Conservation (phyloP, 129 eudicot genomes). For the Helianthus tuberosus region DNA sequence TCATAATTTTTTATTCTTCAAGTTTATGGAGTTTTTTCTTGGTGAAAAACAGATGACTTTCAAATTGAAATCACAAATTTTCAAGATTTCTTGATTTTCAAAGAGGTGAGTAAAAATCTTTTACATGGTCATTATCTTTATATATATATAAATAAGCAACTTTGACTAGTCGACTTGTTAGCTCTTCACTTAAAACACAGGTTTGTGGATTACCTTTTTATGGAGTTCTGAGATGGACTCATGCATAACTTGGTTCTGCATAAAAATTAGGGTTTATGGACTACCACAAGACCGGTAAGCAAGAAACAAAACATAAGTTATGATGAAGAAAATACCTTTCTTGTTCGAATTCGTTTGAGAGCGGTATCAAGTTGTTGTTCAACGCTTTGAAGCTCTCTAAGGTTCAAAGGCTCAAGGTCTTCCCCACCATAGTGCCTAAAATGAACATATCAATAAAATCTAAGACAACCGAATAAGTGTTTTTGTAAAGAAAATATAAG, state of each 20-base stretch:
- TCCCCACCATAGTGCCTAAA: constrained; percentile 77
- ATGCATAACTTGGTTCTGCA: constrained; percentile 84
- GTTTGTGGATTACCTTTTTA: constrained; percentile 55
- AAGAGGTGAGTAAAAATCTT: not conserved
- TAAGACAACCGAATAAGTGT: not conserved
- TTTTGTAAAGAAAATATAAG: not conserved
- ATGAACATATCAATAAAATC: not conserved
- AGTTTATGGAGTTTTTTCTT: not conserved
- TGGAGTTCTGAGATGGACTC: constrained; percentile 84
- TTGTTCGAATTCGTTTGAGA: constrained; percentile 66
- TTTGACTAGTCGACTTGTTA: not conserved
- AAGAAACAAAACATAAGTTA: not conserved
- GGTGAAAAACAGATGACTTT: too few species aligned
- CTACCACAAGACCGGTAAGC: not conserved
- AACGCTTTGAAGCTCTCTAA: constrained; percentile 75
- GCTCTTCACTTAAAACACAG: not conserved
- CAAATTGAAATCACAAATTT: too few species aligned
- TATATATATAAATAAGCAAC: not conserved
- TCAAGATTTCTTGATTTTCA: not conserved
- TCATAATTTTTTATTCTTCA: not conserved
- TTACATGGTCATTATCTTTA: too few species aligned
- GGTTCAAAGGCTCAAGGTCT: constrained; percentile 63
- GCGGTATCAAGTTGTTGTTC: constrained; percentile 86
- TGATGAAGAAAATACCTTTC: constrained; percentile 45
- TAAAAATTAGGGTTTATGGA: constrained; percentile 1